Evolutionary conservation across 2,329 filamentous ascomycete species (phyloP).

Genomic region (Colletotrichum sp.): DNA sequence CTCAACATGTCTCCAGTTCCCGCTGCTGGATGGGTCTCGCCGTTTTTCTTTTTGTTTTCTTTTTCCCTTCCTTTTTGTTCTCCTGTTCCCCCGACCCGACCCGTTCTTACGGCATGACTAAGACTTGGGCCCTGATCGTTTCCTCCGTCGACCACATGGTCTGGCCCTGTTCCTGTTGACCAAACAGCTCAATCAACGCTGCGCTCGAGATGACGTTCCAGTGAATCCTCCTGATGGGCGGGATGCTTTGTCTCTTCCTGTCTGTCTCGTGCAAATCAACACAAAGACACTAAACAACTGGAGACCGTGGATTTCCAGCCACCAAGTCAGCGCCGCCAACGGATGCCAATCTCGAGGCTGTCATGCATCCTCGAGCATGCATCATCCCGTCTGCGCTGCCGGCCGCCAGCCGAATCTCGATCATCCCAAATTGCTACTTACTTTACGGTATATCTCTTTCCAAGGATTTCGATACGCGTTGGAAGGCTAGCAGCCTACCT

Average conservation of each 20-base stretch:
- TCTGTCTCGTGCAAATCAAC: neutral
- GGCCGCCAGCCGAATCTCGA: neutral
- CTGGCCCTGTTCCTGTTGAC: neutral
- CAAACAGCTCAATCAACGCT: neutral
- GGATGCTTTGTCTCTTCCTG: neutral
- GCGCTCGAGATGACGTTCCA: neutral
- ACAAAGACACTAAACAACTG: neutral
- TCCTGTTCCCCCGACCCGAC: neutral
- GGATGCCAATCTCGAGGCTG: neutral
- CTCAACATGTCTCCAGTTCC: neutral
- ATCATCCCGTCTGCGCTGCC: conserved; percentile 8
- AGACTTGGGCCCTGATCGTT: neutral
- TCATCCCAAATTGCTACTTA: neutral
- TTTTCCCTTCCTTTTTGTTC: neutral
- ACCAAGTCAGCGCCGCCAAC: neutral
- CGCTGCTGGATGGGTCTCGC: neutral
- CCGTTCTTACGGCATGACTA: neutral
- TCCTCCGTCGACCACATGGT: neutral
- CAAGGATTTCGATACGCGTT: neutral
- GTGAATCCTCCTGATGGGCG: neutral
- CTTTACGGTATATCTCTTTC: neutral
- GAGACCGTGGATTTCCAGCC: neutral
- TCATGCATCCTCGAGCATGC: conserved; percentile 7
- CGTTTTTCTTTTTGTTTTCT: neutral
- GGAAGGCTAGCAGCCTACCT: neutral